Evolutionary conservation across 2,329 filamentous ascomycete species (phyloP).

Genomic region (Microascus cirrosus): DNA sequence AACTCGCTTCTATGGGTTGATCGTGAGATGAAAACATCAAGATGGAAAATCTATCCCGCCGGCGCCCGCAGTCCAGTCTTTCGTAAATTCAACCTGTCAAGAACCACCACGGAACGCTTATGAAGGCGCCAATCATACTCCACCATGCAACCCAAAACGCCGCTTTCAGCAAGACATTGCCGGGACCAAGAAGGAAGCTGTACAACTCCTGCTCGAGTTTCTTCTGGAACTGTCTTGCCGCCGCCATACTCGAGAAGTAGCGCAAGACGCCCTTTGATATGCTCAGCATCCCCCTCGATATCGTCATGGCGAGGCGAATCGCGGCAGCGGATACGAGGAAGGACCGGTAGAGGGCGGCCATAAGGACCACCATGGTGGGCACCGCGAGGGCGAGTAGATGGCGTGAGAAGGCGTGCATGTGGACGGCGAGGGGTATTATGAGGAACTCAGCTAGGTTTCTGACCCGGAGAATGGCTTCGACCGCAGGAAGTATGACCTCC

Average conservation of each 20-base stretch:
- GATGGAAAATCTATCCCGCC: not conserved
- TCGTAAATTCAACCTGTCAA: not conserved
- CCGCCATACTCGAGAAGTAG: not conserved
- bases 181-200: conserved; percentile 1
- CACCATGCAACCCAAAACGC: conserved; percentile 2
- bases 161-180: not conserved
- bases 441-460: not conserved
- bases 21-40: not conserved
- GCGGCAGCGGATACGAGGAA: not conserved
- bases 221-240: not conserved
- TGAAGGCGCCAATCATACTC: not conserved
- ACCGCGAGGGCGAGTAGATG: not conserved
- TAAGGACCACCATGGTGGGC: not conserved
- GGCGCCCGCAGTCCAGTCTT: not conserved
- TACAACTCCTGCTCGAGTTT: conserved; percentile 2
- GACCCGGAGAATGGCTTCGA: not conserved
- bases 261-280: not conserved
- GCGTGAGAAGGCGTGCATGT: not conserved
- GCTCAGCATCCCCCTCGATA: not conserved
- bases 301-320: not conserved
- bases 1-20: not conserved
- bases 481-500: not conserved
- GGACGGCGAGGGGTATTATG: not conserved
- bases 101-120: conserved; percentile 2
- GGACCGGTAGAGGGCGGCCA: not conserved